These are phyloP conservation scores for Xylaria digitata DNA, from an alignment of 2,329 filamentous ascomycete species.

Conservation along the genomic window DNA sequence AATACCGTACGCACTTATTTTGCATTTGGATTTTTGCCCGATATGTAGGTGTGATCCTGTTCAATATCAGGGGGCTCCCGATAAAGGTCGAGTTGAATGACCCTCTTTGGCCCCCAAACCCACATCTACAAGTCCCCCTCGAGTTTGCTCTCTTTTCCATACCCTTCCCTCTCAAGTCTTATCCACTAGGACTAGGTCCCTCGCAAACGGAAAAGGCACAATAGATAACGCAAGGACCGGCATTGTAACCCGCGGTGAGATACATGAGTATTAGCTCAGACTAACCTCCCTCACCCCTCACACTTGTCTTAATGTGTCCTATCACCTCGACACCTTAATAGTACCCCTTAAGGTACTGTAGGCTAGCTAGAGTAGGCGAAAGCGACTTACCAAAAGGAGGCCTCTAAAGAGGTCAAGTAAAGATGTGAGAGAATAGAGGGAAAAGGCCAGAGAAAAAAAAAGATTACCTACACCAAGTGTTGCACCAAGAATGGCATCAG, in stretches of 20 bases:
- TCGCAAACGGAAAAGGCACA: slow-evolving; percentile 15
- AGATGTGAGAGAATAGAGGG: not conserved
- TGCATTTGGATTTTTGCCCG: not conserved
- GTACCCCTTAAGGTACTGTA: not conserved
- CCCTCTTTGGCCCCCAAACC: slow-evolving; percentile 33
- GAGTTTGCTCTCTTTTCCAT: not conserved
- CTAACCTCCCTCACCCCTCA: not conserved
- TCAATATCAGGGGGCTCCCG: slow-evolving; percentile 16
- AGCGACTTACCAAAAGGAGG: not conserved
- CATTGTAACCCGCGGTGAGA: slow-evolving; percentile 13
- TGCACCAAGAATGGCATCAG: slow-evolving; percentile 25
- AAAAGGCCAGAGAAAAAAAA: not conserved
- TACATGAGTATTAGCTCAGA: slow-evolving; percentile 30
- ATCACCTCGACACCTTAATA: slow-evolving; percentile 2
- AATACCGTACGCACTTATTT: not conserved
- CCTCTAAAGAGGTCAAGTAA: not conserved
- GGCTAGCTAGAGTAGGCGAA: not conserved
- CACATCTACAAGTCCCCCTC: slow-evolving; percentile 3
- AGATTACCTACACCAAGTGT: not conserved
- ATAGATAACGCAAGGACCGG: slow-evolving; percentile 6
- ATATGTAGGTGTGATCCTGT: slow-evolving; percentile 18
- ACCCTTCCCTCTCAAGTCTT: not conserved
- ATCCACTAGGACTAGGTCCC: slow-evolving; percentile 3
- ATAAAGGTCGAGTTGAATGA: slow-evolving; percentile 12
- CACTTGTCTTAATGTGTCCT: not conserved